Evolutionary conservation across 2,329 filamentous ascomycete species (phyloP), one percentile per base, ranked within the genome.

Genomic region (Peltaster fructicola): DNA sequence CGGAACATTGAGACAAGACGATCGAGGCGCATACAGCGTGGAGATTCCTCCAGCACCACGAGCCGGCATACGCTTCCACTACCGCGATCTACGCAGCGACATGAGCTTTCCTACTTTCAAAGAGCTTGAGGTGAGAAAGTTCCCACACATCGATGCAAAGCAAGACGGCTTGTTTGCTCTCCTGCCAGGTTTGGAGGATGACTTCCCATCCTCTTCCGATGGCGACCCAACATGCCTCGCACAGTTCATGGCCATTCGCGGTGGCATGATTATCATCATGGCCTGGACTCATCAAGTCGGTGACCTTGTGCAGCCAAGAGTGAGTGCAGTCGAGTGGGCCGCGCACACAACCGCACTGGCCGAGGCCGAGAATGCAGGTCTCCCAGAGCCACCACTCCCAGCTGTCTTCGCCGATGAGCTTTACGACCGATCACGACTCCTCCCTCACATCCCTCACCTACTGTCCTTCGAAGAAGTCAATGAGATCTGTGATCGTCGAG

Each of bases 21-120:
- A 15, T 7, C 29, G 22, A 11, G 25, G 29, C 14, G 29, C 29
- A 7, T 27, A 18, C 18, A 22, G 13, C 6, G 12, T 31, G 10
- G 25, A 31, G 13, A 22, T 31, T 15, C 22, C 25, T 3, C 8
- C 10, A 16, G 15, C 25, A 18, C 29, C 29, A 9, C 15, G 19
- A 8, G 29, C 29, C 14, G 29, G 29, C 16, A 22, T 22, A 9
- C 25, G 22, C 7, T 28, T 28, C 17, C 15, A 27, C 22, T 28
- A 23, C 14, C 10, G 14, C 13, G 25, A 31, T 15, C 21, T 31
- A 8, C 27, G 29, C 18, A 14, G 21, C 8, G 29, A 31, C 17
- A 14, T 5, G n/a, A 16, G n/a, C 9, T 28, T 24, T 14, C 29
- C 29, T 11, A 28, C 14, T 7, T 31, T 27, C 13, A n/a, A 24